Conservation (phyloP, 1,139 yeast species). For the Eremothecium gossypii region DNA sequence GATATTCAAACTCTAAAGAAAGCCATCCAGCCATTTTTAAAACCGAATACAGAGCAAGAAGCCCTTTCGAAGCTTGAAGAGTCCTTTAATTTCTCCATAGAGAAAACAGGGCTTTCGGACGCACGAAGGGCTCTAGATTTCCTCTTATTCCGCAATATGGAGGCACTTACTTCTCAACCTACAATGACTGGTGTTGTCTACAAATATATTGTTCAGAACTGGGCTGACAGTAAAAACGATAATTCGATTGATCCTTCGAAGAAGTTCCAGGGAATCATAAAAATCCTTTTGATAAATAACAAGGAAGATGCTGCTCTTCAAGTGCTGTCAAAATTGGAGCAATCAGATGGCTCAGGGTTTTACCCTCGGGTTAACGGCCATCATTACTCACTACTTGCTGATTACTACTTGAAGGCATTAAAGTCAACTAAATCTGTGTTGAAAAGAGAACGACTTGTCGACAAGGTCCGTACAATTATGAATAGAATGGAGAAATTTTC, state of each 20-base stretch:
- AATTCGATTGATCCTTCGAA: constrained; percentile 7
- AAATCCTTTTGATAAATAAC: constrained; percentile 13
- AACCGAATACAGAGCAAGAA: constrained; percentile 5
- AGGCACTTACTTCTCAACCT: constrained; percentile 10
- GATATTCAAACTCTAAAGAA: constrained; percentile 14
- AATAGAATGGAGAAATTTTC: constrained; percentile 11
- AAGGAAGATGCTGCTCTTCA: constrained; percentile 15
- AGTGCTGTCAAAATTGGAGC: constrained; percentile 15
- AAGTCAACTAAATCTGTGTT: constrained; percentile 3
- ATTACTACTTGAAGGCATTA: constrained; percentile 13
- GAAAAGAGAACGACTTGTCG: constrained; percentile 1
- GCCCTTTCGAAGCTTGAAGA: constrained; percentile 8
- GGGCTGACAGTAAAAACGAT: constrained; percentile 4
- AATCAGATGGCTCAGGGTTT: constrained; percentile 5
- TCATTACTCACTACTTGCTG: constrained; percentile 24
- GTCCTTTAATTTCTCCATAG: constrained; percentile 11
- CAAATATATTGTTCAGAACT: constrained; percentile 6
- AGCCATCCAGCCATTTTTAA: constrained; percentile 10
- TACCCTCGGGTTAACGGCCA: constrained; percentile 18
- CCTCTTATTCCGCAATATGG: constrained; percentile 13
- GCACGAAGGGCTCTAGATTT: constrained; percentile 7
- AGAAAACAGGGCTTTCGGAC: constrained; percentile 7
- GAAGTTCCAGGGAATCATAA: constrained; percentile 10
- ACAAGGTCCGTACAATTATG: constrained; percentile 9
- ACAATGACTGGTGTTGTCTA: constrained; percentile 11